Percentiles rank a stretch among this genome's conserved stretches.
phyloP scores from a whole-genome alignment of 2,329 filamentous ascomycete species.

The Cladophialophora bantiana region DNA sequence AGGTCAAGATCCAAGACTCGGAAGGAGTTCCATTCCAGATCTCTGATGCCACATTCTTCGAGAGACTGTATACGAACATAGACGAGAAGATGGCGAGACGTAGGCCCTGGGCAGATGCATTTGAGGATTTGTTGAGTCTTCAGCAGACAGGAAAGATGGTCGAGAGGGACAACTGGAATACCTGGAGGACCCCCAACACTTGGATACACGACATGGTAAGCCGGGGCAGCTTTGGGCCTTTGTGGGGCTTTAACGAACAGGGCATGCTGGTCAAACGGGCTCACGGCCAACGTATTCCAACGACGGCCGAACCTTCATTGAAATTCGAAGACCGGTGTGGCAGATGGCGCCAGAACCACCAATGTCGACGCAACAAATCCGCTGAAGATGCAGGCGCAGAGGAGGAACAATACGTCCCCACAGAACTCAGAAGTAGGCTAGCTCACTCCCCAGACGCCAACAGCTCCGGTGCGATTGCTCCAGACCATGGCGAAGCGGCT shows the following conservation, averaged over 20 bases:
- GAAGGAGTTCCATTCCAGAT: conserved; percentile 33
- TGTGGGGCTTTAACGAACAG: conserved; percentile 44
- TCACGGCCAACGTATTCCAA: not conserved
- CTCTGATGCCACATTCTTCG: conserved; percentile 32
- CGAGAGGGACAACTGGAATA: conserved; percentile 42
- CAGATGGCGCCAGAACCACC: conserved; percentile 16
- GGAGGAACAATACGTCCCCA: conserved; percentile 24
- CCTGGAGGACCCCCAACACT: conserved; percentile 43
- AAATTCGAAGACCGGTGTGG: conserved; percentile 15
- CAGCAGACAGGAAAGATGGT: conserved; percentile 54
- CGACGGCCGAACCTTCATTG: not conserved
- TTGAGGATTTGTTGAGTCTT: conserved; percentile 64
- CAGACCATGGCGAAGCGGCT: conserved; percentile 25
- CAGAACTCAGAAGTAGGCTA: conserved; percentile 24
- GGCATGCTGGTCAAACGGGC: conserved; percentile 31
- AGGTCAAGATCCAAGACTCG: conserved; percentile 34
- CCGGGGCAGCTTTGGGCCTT: conserved; percentile 51
- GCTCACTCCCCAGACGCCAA: conserved; percentile 27
- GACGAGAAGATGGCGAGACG: conserved; percentile 46
- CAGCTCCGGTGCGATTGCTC: conserved; percentile 26
- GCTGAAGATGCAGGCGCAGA: conserved; percentile 4
- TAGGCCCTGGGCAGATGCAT: conserved; percentile 63
- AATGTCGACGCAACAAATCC: conserved; percentile 24
- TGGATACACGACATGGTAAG: conserved; percentile 52
- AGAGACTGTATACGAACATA: conserved; percentile 40